Evolutionary conservation across 345 rosid genomes (phyloP).

Genomic region (Populus simonii): DNA sequence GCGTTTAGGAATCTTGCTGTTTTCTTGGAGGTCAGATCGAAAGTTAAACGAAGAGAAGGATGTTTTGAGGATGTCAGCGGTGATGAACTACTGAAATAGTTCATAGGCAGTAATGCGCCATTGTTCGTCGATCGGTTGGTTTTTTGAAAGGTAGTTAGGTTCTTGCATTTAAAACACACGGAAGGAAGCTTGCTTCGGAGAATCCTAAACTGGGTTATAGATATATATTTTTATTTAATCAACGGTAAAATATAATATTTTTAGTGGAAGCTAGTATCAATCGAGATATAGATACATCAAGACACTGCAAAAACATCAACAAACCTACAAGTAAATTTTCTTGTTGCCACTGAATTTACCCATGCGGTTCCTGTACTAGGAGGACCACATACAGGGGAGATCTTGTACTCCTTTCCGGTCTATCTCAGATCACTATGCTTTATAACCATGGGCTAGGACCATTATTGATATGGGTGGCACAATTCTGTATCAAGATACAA

Average conservation of each 20-base stretch:
- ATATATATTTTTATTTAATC: no score
- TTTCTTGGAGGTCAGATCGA: not conserved
- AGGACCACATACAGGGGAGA: no score
- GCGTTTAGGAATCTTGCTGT: not conserved
- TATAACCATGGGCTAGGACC: not conserved
- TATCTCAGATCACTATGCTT: not conserved
- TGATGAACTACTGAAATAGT: not conserved
- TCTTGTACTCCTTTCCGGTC: not conserved
- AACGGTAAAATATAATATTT: no score
- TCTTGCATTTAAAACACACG: not conserved
- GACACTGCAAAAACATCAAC: no score
- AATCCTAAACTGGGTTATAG: not conserved
- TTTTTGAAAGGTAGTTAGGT: not conserved
- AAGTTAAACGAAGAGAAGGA: constrained; percentile 1
- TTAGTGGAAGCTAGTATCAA: no score
- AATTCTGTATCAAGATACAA: not conserved
- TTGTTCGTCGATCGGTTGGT: not conserved
- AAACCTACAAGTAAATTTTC: no score
- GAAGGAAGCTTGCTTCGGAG: not conserved
- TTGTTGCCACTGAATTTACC: no score
- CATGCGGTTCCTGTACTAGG: no score
- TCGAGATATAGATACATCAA: no score
- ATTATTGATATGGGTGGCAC: not conserved
- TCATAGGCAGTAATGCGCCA: not conserved
- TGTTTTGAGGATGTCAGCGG: constrained; percentile 3